phyloP scores from a whole-genome alignment of 352 stramenopile genomes.

The Elongisporangium prolatum region DNA sequence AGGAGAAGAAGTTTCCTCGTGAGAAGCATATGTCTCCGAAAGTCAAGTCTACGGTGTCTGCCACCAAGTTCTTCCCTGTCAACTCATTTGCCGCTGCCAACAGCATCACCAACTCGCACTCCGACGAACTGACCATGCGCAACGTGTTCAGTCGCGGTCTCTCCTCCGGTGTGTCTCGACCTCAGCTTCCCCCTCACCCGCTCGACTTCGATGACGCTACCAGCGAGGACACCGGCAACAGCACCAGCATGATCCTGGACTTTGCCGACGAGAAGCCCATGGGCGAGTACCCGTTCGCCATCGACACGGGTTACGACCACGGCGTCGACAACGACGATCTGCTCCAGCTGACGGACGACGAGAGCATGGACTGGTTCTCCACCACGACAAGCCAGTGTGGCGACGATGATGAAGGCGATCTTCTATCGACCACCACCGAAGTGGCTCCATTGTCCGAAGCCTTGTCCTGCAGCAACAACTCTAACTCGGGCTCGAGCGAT shows the following conservation, averaged over 20 bases:
- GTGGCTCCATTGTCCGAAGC: slow-evolving; percentile 4
- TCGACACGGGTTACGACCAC: slow-evolving; percentile 51
- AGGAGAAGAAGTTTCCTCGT: slow-evolving; percentile 51
- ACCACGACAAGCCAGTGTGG: slow-evolving; percentile 14
- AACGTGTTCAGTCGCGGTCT: slow-evolving; percentile 26
- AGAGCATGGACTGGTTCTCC: slow-evolving; percentile 80
- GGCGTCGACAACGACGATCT: slow-evolving; percentile 78
- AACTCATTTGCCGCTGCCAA: background rate
- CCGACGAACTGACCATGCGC: slow-evolving; percentile 26
- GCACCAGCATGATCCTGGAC: slow-evolving; percentile 59
- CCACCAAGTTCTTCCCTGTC: slow-evolving; percentile 33
- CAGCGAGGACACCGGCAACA: slow-evolving; percentile 14
- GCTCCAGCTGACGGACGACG: slow-evolving; percentile 75
- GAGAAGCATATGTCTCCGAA: slow-evolving; percentile 75
- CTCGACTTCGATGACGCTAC: slow-evolving; percentile 49
- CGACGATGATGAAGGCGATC: slow-evolving; percentile 22
- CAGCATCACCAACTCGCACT: slow-evolving; percentile 16
- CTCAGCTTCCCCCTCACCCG: slow-evolving; percentile 18
- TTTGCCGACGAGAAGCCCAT: slow-evolving; percentile 72
- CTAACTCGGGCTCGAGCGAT: slow-evolving; percentile 2
- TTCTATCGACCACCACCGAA: slow-evolving; percentile 8
- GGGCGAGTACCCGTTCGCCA: slow-evolving; percentile 48
- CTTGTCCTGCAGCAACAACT: slow-evolving; percentile 7
- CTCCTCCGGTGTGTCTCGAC: background rate
- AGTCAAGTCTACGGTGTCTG: slow-evolving; percentile 46